phyloP scores from a whole-genome alignment of 2,329 filamentous ascomycete species.

The Rhynchosporium agropyri region DNA sequence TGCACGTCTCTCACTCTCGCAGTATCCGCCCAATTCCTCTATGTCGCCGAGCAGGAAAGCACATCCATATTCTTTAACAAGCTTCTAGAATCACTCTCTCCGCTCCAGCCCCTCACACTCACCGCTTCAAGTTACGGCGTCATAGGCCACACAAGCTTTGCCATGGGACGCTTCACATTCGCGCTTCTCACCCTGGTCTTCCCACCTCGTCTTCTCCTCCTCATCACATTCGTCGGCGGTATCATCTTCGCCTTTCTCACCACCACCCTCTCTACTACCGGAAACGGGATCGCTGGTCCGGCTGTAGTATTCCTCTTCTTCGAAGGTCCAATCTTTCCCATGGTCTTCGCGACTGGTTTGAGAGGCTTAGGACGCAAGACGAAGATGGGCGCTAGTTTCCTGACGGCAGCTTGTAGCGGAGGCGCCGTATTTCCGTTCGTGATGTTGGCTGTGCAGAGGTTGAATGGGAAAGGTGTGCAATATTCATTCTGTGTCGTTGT shows the following conservation, averaged over 20 bases:
- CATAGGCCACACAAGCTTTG: slow-evolving; percentile 72
- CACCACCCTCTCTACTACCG: slow-evolving; percentile 48
- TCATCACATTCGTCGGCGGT: slow-evolving; percentile 62
- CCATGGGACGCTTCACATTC: slow-evolving; percentile 71
- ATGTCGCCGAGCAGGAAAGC: slow-evolving; percentile 73
- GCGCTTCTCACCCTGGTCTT: slow-evolving; percentile 62
- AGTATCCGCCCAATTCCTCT: slow-evolving; percentile 75
- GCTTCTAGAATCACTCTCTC: slow-evolving; percentile 50
- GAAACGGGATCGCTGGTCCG: slow-evolving; percentile 59
- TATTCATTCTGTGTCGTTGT: slow-evolving; percentile 38
- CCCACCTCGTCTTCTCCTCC: slow-evolving; percentile 70
- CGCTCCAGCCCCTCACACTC: slow-evolving; percentile 47
- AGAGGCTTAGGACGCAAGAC: slow-evolving; percentile 79
- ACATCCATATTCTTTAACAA: slow-evolving; percentile 62
- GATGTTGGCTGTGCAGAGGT: slow-evolving; percentile 35
- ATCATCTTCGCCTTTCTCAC: slow-evolving; percentile 57
- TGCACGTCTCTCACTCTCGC: slow-evolving; percentile 64
- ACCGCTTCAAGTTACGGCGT: slow-evolving; percentile 68
- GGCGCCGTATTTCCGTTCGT: slow-evolving; percentile 39
- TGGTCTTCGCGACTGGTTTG: slow-evolving; percentile 78
- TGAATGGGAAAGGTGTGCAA: slow-evolving; percentile 27
- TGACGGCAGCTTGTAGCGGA: slow-evolving; percentile 53
- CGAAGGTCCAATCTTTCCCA: slow-evolving; percentile 80
- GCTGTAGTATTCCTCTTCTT: slow-evolving; percentile 75
- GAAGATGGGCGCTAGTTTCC: slow-evolving; percentile 75